Evolutionary conservation across 257 asterid genomes (phyloP), one percentile per base, ranked within the genome.

Genomic region (Anisodus acutangulus): DNA sequence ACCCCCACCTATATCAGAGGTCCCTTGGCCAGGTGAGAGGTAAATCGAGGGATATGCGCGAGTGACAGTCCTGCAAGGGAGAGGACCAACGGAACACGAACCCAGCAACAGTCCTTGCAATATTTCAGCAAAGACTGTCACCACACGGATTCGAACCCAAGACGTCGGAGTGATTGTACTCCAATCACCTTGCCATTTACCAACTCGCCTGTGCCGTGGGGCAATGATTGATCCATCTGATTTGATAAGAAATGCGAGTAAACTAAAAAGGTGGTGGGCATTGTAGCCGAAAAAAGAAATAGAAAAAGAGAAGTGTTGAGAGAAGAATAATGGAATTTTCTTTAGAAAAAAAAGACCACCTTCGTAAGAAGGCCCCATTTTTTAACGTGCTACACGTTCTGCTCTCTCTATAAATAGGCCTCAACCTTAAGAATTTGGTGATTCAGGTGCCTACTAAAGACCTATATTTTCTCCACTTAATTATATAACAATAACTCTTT

Each of bases 321-420:
- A 22, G 53, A 72, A 72, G 8, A 15, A 43, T 45, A 4, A 16
- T 7, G n/a, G 31, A 72, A 15, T 15, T 41, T 70, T 9, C 35
- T 45, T 45, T 72, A 17, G 13, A 15, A 15, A 53, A 31, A 47
- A 53, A 31, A 47, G 59, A 8, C 9, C 19, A 2, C 9, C 6
- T 45, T 49, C 17, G n/a, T 19, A 43, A 74, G 55, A 47, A 19
- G 62, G 12, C 63, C 82, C 82, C 47, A 10, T 22, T 55, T 26
- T n/a, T 15, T 13, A 26, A 19, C 78, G 84, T 62, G 62, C 9
- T 62, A 0, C 84, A 62, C 74, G 74, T 80, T 80, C n/a, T 62
- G 9, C 62, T 62, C 6, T 9, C 47, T 76, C 17, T 76, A 76
- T 81, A 81, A 47, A 12, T 47, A 39, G 54, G 3, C 9, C 35